Evolutionary conservation across 805 yeast genomes (phyloP).

Genomic region (Clavispora carvajalis): DNA sequence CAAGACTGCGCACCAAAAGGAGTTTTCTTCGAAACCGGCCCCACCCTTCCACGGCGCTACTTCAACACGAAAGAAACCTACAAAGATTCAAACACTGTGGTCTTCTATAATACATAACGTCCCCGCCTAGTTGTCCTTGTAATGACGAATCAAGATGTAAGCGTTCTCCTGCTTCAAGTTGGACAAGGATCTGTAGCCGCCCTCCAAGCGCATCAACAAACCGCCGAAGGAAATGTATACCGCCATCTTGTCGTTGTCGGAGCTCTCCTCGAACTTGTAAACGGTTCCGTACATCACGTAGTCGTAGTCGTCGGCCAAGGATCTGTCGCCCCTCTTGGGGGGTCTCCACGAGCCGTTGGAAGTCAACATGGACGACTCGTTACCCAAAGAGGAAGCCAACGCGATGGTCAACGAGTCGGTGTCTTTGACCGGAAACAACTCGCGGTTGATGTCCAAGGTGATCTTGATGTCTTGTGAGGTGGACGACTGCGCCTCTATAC

Average conservation of each 20-base stretch:
- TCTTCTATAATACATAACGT: constrained; percentile 9
- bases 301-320: constrained; percentile 94
- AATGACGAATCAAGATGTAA: constrained; percentile 81
- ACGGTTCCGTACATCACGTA: constrained; percentile 98
- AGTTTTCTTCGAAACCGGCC: too few species aligned
- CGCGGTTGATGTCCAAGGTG: constrained; percentile 86
- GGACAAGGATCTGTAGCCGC: constrained; percentile 85
- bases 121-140: constrained; percentile 27
- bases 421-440: constrained; percentile 76
- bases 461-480: constrained; percentile 75
- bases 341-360: constrained; percentile 73
- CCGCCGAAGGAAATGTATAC: constrained; percentile 97
- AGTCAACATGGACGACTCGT: constrained; percentile 39
- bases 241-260: constrained; percentile 61
- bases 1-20: too few species aligned
- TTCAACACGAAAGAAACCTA: too few species aligned
- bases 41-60: too few species aligned
- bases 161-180: constrained; percentile 90
- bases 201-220: constrained; percentile 86
- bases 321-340: constrained; percentile 75
- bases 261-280: constrained; percentile 88
- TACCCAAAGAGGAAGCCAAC: constrained; percentile 68
- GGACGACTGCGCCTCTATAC: constrained; percentile 83
- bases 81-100: too few species aligned
- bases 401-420: constrained; percentile 82